Evolutionary conservation across 2,329 filamentous ascomycete genomes (phyloP).

Genomic region (Stagonosporopsis vannaccii): DNA sequence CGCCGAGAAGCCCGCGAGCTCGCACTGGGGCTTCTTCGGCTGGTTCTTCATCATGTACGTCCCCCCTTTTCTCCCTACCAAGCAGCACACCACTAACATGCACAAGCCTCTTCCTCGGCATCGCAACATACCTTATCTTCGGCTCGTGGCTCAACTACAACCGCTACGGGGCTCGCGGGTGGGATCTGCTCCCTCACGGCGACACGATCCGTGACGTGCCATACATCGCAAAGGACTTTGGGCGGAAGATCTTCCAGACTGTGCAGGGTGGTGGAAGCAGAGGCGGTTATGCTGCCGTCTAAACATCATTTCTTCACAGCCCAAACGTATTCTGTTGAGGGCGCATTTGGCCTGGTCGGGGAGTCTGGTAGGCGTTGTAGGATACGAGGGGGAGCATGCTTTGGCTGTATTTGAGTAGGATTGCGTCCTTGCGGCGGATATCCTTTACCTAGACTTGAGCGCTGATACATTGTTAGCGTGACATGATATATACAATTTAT

Average conservation of each 20-base stretch:
- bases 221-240: constrained; percentile 90
- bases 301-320: constrained; percentile 31
- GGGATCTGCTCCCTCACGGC: constrained; percentile 91
- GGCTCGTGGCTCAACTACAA: constrained; percentile 99
- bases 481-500: constrained; percentile 1
- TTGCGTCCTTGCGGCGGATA: too few species aligned
- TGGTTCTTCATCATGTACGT: constrained; percentile 93
- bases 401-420: background rate
- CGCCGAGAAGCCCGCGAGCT: constrained; percentile 56
- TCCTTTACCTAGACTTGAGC: background rate
- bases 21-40: constrained; percentile 93
- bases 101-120: constrained; percentile 78
- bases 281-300: constrained; percentile 95
- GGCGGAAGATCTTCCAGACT: constrained; percentile 78
- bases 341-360: background rate
- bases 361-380: background rate
- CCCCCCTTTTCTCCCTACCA: background rate
- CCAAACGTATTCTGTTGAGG: background rate
- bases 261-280: constrained; percentile 83
- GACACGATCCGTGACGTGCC: constrained; percentile 92
- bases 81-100: constrained; percentile 14
- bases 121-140: constrained; percentile 92
- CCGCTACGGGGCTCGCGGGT: constrained; percentile 91
- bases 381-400: background rate
- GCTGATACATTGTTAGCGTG: background rate